phyloP scores from a whole-genome alignment of 2,329 filamentous ascomycete species.

The Coniella lustricola region DNA sequence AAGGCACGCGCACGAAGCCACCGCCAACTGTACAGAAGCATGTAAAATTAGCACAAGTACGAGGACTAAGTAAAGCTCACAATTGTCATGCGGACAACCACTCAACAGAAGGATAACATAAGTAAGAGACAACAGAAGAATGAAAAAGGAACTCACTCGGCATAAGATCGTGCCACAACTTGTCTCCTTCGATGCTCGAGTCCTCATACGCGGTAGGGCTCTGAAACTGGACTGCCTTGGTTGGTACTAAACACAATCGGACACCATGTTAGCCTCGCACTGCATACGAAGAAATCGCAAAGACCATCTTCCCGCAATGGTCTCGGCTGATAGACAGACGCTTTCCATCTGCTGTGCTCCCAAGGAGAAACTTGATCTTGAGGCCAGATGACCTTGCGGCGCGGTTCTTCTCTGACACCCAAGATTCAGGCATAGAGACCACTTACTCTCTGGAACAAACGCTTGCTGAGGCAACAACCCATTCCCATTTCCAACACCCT shows the following conservation, averaged over 20 bases:
- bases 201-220: constrained; percentile 13
- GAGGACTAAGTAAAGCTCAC: no score
- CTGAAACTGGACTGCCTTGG: constrained; percentile 10
- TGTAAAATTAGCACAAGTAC: not conserved
- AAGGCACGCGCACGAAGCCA: constrained; percentile 12
- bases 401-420: no score
- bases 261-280: constrained; percentile 1
- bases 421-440: no score
- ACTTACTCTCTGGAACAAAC: constrained; percentile 12
- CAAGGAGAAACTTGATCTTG: no score
- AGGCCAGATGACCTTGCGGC: no score
- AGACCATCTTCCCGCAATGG: no score
- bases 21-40: constrained; percentile 1
- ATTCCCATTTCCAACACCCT: not conserved
- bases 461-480: constrained; percentile 3
- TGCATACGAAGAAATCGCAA: no score
- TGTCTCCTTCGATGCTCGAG: constrained; percentile 11
- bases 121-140: not conserved
- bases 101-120: not conserved
- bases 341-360: not conserved
- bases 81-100: no score
- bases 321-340: not conserved
- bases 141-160: constrained; percentile 2
- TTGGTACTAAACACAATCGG: constrained; percentile 1
- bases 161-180: constrained; percentile 12